Evolutionary conservation across 441 rosid species (phyloP), one percentile per base, ranked within the genome.

Genomic region (Pelargonium myrrhifolium): DNA sequence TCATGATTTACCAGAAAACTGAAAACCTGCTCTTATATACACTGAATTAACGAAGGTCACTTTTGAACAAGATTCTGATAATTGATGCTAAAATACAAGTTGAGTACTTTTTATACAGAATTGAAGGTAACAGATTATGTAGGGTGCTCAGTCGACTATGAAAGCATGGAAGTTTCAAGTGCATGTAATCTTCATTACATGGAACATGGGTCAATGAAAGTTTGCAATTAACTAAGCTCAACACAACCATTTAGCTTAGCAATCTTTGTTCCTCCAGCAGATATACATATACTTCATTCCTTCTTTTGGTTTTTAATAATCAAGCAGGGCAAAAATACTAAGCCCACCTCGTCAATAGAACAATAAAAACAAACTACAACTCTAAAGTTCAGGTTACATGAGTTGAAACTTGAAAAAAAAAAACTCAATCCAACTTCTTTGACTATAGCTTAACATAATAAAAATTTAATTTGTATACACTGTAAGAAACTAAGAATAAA

Each of bases 1-100:
- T 12, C 58, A 42, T 18, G 18, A 18, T n/a, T 20, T 55, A 60
- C 62, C 53, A 68, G n/a, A n/a, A n/a, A n/a, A n/a, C n/a, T n/a
- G 24, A 67, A 40, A 68, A 22, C 24, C 20, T 35, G 55, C 14
- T 64, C 56, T 24, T 9, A 15, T 14, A 47, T n/a, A 37, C 35
- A 63, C 35, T 24, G 26, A 60, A 18, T 22, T 1, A 15, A 14
- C 1, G 61, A 40, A 51, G 35, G 63, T 24, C 1, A 49, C 4
- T 56, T 56, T 8, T 11, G 3, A 56, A 56, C 28, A 56, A 4
- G 22, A 20, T 56, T 56, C 61, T 20, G 21, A 56, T 18, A 56
- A 18, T 20, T 20, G 12, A 8, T 20, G 26, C 1, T 24, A 68
- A 62, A 2, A 2, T 15, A 12, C 53, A 11, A 6, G 60, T 40